Base-by-base conservation (phyloP, 192 early-diverging fungal genomes). In the Coemansia aciculifera region DNA sequence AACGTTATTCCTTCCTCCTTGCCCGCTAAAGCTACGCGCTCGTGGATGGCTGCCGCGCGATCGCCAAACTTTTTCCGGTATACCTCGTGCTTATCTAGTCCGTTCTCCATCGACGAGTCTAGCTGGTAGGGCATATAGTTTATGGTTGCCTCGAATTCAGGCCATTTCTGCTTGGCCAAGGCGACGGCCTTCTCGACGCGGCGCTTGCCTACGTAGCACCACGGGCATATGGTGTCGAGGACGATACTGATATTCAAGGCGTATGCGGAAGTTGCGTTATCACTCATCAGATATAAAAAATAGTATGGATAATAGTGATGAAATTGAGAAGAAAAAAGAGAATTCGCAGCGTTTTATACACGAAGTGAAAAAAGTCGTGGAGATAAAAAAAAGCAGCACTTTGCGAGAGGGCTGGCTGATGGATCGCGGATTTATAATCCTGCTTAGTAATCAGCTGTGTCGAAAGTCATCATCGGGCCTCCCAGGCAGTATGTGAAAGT, bases 201-300 rank as follows among this genome's bases (percentile, higher is more conserved):
- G 17, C 86, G 86, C 72, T 91, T 91, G 63, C 92, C 91, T 21
- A 94, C 69, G 67, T 85, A 94, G 71, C 90, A 94, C 90, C 90
- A 92, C 2, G 89, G 92, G 64, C 90, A 93, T 31, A 88, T 68
- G 31, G 81, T 90, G 79, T 93, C 91, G 7, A 82, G 81, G 36
- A 90, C 86, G 37, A 90, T 73, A 13, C 86, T 84, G 37, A 91
- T 87, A n/a, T 77, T 74, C 65, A 90, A 75, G 12, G 74, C 70
- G 48, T 62, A 66, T 43, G 59, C 64, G 12, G 65, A 56, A 17
- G 54, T 27, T 43, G 60, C 52, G 61, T 64, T 66, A 44, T 67
- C 32, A 31, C 54, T 31, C 62, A 61, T 52, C 29, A n/a, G 62
- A 42, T 12, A 64, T 2, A 39, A 57, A 40, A 31, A 54, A 21